Evolutionary conservation across 1,284 basidiomycete species (phyloP), one percentile per base, ranked within the genome.

Genomic region (Malassezia furfur): DNA sequence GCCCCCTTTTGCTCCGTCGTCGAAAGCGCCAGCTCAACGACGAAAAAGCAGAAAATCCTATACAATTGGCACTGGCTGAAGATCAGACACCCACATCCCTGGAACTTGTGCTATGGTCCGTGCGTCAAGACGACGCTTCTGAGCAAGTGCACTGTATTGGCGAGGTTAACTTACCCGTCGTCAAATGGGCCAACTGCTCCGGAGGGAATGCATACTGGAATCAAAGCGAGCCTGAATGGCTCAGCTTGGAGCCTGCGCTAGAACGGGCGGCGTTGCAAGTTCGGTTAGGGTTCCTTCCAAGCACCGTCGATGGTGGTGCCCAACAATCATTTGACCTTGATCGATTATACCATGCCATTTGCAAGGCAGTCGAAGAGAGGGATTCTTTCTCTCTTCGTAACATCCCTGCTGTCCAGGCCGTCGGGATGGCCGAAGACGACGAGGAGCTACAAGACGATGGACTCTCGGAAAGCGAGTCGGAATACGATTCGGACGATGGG

Each of bases 401-500:
- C 31, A 30, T 34, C 11, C 47, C 52, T 5, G 47, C 52, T n/a
- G 38, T 28, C 6, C 21, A 44, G 17, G 14, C 52, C 30, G 35
- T 54, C 21, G 52, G 47, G 3, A 54, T 54, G 52, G 15, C 22
- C 1, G 39, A 44, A 36, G 34, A 44, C 8, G 3, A 17, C 9
- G 52, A 54, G 25, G 34, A 54, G 30, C 17, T 54, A 12, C 3
- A 19, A 8, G 47, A 54, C 25, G 52, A 49, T 19, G 47, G 46
- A 12, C 31, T 49, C 11, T 11, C 32, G 14, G 14, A 34, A 10
- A 34, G 32, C 14, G 32, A 34, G 9, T 34, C 32, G 32, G 32
- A 34, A 34, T 34, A 34, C 14, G 32, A 38, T 19, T 38, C 37
- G 15, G 37, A 38, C 6, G n/a, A 9, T 7, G 37, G n/a, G 37